phyloP scores from a whole-genome alignment of 345 rosid genomes.

The Schrenkiella parvula region DNA sequence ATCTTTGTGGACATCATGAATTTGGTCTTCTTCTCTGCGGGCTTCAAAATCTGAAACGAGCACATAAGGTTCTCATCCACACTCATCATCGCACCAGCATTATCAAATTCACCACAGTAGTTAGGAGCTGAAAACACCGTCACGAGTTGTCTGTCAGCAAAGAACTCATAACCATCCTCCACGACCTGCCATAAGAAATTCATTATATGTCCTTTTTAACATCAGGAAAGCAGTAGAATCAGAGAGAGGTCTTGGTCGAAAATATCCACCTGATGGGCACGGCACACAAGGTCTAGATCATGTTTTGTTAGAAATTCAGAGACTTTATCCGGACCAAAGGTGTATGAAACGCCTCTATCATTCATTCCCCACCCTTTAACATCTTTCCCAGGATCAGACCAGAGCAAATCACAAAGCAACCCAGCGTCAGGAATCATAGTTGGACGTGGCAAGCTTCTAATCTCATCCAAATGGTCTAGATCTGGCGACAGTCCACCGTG shows the following conservation, averaged over 20 bases:
- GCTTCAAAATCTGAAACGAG: constrained; percentile 95
- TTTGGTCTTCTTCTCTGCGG: constrained; percentile 79
- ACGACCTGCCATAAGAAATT: constrained; percentile 55
- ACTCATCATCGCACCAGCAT: constrained; percentile 98
- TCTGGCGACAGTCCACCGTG: constrained; percentile 98
- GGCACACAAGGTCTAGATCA: constrained; percentile 90
- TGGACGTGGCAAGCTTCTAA: constrained; percentile 70
- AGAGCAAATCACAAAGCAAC: constrained; percentile 82
- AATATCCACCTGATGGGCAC: constrained; percentile 83
- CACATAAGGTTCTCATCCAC: constrained; percentile 85
- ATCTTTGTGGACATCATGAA: constrained; percentile 61
- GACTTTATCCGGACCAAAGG: constrained; percentile 88
- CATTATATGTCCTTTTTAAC: background rate
- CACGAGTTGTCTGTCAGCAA: constrained; percentile 89
- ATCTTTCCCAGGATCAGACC: constrained; percentile 97
- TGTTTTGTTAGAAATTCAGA: constrained; percentile 67
- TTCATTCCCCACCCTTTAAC: constrained; percentile 94
- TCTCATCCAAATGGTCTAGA: constrained; percentile 66
- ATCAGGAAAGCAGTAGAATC: constrained; percentile 3
- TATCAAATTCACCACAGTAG: constrained; percentile 96
- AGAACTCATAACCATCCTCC: constrained; percentile 98
- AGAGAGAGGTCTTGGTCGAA: background rate
- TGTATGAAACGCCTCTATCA: constrained; percentile 90
- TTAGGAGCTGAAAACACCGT: constrained; percentile 95
- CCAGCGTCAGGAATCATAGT: constrained; percentile 77